A percentile compares a stretch with the other conserved stretches of the same genome.
phyloP scores from a whole-genome alignment of 768 basidiomycete genomes.

The Cystofilobasidium macerans region DNA sequence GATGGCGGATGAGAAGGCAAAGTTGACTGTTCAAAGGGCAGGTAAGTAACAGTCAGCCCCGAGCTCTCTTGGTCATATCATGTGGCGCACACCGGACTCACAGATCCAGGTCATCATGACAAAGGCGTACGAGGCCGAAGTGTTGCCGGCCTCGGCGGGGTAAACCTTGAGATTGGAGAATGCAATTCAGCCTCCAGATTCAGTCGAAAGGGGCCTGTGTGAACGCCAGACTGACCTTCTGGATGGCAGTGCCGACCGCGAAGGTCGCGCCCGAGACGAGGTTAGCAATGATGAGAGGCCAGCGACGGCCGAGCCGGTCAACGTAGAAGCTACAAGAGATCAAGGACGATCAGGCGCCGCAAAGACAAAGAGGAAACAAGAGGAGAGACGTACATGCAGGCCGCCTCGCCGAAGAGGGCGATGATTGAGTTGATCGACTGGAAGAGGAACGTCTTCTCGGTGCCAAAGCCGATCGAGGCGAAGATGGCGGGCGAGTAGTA shows the following conservation, averaged over 20 bases:
- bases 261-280: slow-evolving; percentile 42
- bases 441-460: slow-evolving; percentile 31
- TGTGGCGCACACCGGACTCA: too few species aligned
- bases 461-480: slow-evolving; percentile 43
- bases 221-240: background rate
- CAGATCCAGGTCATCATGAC: slow-evolving; percentile 30
- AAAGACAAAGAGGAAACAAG: background rate
- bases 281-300: slow-evolving; percentile 44
- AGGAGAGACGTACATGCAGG: slow-evolving; percentile 36
- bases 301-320: slow-evolving; percentile 41
- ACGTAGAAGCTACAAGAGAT: slow-evolving; percentile 36
- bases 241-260: slow-evolving; percentile 42
- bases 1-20: slow-evolving; percentile 40
- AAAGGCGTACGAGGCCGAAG: background rate
- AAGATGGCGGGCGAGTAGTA: slow-evolving; percentile 41
- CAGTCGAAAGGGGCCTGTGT: too few species aligned
- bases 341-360: too few species aligned
- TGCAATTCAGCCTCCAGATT: too few species aligned
- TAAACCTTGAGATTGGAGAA: background rate
- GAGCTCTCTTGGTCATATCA: too few species aligned
- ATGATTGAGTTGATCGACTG: slow-evolving; percentile 50
- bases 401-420: slow-evolving; percentile 46
- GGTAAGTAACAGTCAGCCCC: too few species aligned
- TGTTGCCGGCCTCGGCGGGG: background rate
- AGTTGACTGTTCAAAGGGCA: slow-evolving; percentile 47